Evolutionary conservation across 192 early-diverging fungal species (phyloP).

Genomic region (Coemansia sp.): DNA sequence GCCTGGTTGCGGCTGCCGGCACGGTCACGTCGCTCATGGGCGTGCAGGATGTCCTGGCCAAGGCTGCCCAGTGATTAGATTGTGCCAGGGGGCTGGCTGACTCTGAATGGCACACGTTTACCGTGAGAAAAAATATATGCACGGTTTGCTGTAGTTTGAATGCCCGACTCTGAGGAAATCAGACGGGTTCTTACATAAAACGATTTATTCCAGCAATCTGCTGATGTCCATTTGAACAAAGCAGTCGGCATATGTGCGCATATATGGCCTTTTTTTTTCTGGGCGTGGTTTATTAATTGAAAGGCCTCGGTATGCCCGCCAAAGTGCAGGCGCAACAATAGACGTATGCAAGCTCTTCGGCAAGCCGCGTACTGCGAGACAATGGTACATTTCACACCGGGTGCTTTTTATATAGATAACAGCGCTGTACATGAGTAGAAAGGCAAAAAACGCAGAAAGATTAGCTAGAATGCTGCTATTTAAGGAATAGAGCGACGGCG

Average conservation of each 20-base stretch:
- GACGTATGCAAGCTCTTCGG: neutral
- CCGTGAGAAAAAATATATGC: constrained; percentile 1
- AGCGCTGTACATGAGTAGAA: constrained; percentile 5
- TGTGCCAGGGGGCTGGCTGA: too few species aligned
- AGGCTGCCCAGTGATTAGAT: constrained; percentile 1
- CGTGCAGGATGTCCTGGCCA: constrained; percentile 29
- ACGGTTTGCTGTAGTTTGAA: neutral
- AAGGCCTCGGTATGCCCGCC: neutral
- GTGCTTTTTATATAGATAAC: neutral
- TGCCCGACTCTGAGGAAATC: neutral
- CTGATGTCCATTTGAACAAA: neutral
- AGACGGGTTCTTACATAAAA: neutral
- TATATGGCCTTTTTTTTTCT: neutral
- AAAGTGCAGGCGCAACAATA: neutral
- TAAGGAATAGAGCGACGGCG: too few species aligned
- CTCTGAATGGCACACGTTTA: neutral
- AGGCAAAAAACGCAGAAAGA: neutral
- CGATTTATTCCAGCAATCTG: neutral
- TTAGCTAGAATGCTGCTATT: too few species aligned
- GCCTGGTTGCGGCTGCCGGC: constrained; percentile 54
- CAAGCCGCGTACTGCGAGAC: neutral
- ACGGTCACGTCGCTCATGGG: constrained; percentile 56
- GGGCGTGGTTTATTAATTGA: neutral
- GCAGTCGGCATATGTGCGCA: neutral
- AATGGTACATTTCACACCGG: neutral